Base-by-base conservation (phyloP, 768 basidiomycete genomes). In the Coprinopsis cinerea region DNA sequence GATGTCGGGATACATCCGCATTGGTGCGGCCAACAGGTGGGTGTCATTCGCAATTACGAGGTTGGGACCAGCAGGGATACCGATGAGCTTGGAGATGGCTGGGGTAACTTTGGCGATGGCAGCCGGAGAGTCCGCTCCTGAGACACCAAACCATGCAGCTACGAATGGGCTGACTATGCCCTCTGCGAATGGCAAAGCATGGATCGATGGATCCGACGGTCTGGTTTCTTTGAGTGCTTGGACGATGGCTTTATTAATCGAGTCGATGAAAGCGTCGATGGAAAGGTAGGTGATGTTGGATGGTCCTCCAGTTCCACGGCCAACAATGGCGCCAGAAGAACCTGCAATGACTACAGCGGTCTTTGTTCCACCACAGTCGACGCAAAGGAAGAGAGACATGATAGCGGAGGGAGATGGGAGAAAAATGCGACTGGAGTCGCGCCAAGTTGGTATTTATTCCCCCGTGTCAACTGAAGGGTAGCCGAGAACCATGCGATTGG, bases 361-460 rank as follows among this genome's bases (percentile, higher is more conserved):
- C 70, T 94, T 95, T 37, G 88, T 88, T 18, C 89, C 92, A 25
- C 92, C 92, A 53, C 90, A 92, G 66, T 92, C 90, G 54, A 88
- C 83, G 59, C 85, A 91, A 55, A 92, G 82, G 60, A 79, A 87
- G 57, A 88, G 67, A 10, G 82, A 67, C 79, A 81, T 81, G 24
- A 48, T 45, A 45, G 34, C 28, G 30, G 49, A 18, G 24, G 36
- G 6, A 11, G 36, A 39, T 9, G 17, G 17, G 10, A 39, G 36
- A 17, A 10, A 17, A 39, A 18, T 17, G 30, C 9, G 15, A 32
- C 30, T 32, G 30, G 30, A 32, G 30, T 32, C 30, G 30, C 15
- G 30, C 7, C 24, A 23, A 26, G 18, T 23, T 43, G 42, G 17
- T 26, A 9, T 22, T 6, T 43, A 43, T 43, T 43, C 18, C 18